These are phyloP conservation scores for Plasmodium fragile DNA, from an alignment of 169 alveolate species.

Conservation along the genomic window DNA sequence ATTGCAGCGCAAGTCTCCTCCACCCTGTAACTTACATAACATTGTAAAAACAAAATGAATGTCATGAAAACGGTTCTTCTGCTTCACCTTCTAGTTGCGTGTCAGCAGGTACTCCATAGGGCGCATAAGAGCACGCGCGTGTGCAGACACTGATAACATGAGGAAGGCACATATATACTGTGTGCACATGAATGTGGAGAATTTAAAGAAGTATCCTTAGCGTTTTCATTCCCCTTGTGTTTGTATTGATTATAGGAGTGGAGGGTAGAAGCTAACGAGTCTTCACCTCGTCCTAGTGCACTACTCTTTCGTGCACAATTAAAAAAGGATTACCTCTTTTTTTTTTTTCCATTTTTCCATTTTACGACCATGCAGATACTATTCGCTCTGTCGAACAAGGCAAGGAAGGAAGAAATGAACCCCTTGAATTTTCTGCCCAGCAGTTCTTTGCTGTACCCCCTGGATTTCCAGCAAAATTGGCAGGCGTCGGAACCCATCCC, in stretches of 20 bases:
- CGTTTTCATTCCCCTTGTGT: background rate
- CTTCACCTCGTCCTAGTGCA: background rate
- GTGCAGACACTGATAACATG: background rate
- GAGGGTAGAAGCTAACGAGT: background rate
- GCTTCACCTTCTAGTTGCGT: background rate
- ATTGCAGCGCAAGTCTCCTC: background rate
- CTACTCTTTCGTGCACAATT: background rate
- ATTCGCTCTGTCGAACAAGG: background rate
- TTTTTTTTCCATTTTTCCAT: background rate
- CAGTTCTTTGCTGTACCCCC: constrained; percentile 64
- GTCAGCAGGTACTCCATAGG: constrained; percentile 17
- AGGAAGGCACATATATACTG: background rate
- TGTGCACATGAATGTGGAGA: background rate
- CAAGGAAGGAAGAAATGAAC: constrained; percentile 31
- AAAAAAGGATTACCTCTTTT: background rate
- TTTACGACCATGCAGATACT: constrained; percentile 6
- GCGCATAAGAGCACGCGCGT: background rate
- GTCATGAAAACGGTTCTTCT: background rate
- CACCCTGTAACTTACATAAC: background rate
- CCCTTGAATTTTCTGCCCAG: constrained; percentile 49
- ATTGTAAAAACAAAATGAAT: constrained; percentile 14
- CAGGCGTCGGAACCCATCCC: constrained; percentile 77
- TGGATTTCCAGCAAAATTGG: constrained; percentile 73
- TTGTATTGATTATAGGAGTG: background rate
- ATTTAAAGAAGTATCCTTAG: background rate